Percentiles rank a stretch among this genome's conserved stretches.
These are phyloP conservation scores for Malus hybrid DNA, from an alignment of 331 rosid genomes.

Conservation along the genomic window DNA sequence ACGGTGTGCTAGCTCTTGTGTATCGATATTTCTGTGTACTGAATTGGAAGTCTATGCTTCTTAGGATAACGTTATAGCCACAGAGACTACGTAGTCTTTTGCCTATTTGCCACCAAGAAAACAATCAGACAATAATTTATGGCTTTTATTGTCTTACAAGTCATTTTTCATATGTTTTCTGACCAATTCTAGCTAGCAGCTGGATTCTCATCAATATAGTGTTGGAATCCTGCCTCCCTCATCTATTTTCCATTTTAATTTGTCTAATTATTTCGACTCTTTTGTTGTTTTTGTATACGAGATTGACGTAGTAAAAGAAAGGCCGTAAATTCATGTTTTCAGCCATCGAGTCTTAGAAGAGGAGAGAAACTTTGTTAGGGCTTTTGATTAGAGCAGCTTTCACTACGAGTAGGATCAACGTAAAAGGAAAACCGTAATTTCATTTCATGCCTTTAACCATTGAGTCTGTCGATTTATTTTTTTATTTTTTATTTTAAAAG, in stretches of 20 bases:
- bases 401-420: not conserved
- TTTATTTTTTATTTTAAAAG: too few species aligned
- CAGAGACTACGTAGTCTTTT: not conserved
- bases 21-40: not conserved
- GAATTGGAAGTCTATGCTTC: not conserved
- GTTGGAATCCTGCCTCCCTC: not conserved
- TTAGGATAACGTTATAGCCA: not conserved
- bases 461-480: not conserved
- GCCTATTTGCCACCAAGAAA: not conserved
- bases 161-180: constrained; percentile 5
- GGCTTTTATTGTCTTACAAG: constrained; percentile 24
- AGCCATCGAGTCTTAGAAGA: constrained; percentile 6
- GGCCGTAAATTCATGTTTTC: constrained; percentile 14
- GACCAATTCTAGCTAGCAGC: not conserved
- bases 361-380: not conserved
- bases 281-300: not conserved
- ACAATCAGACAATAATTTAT: constrained; percentile 10
- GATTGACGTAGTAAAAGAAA: not conserved
- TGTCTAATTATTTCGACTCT: not conserved
- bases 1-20: constrained; percentile 11
- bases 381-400: not conserved
- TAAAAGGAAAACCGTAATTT: not conserved
- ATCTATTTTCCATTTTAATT: not conserved
- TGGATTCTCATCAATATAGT: not conserved
- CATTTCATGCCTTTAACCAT: not conserved